Evolutionary conservation across 225 moss, liverwort and hornwort genomes (phyloP).

Genomic region (Lunularia cruciata): DNA sequence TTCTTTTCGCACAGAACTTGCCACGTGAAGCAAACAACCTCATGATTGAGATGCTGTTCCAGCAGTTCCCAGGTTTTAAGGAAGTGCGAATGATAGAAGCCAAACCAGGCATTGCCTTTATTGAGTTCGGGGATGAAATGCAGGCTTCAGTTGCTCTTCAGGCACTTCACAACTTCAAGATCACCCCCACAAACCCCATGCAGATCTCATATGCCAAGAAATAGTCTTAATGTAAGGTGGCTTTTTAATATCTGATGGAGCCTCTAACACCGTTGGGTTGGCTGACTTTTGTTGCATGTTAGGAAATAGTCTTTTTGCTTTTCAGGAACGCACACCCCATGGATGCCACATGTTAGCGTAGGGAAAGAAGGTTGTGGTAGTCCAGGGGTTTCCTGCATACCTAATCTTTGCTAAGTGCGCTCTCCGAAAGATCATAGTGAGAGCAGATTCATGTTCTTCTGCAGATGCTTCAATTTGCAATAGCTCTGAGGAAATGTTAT

Average conservation of each 20-base stretch:
- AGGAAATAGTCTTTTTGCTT: neutral
- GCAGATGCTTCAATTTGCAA: neutral
- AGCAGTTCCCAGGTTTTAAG: slow-evolving; percentile 95
- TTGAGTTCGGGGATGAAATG: slow-evolving; percentile 92
- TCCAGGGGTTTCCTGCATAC: slow-evolving; percentile 41
- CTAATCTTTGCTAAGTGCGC: neutral
- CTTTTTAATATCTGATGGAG: neutral
- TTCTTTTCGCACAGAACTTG: slow-evolving; percentile 92
- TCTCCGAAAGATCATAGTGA: neutral
- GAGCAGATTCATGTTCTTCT: neutral
- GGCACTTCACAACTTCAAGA: slow-evolving; percentile 86
- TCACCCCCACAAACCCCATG: slow-evolving; percentile 86
- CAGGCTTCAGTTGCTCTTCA: slow-evolving; percentile 78
- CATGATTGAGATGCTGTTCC: slow-evolving; percentile 85
- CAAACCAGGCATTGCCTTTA: slow-evolving; percentile 97
- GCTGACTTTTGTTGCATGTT: neutral
- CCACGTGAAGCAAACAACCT: slow-evolving; percentile 80
- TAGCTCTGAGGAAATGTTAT: neutral
- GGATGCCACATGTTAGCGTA: slow-evolving; percentile 25
- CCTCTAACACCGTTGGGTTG: neutral
- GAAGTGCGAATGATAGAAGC: slow-evolving; percentile 98
- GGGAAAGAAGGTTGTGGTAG: slow-evolving; percentile 11
- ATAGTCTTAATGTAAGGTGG: slow-evolving; percentile 36
- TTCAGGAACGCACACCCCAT: slow-evolving; percentile 49
- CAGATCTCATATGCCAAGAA: slow-evolving; percentile 96